A percentile compares a stretch with the other conserved stretches of the same genome.
These are phyloP conservation scores for Panicum virgatum DNA, from an alignment of 202 grass and related monocot species.

Conservation along the genomic window DNA sequence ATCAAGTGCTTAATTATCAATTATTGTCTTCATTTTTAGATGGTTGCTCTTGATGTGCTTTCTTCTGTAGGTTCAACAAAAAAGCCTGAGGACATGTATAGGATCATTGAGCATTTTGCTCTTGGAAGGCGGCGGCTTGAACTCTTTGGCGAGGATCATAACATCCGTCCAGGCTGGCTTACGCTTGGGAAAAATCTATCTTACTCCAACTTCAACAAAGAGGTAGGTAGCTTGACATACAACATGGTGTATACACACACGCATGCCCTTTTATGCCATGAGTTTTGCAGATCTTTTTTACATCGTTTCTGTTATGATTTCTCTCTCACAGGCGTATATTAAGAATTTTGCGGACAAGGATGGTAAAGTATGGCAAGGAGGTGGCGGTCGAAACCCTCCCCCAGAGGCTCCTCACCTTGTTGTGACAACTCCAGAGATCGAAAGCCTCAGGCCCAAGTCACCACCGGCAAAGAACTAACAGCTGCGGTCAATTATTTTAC, in stretches of 20 bases:
- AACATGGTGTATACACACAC: not conserved
- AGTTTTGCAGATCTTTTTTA: conserved; percentile 24
- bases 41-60: not conserved
- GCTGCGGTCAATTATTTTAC: conserved; percentile 26
- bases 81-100: conserved; percentile 96
- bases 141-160: conserved; percentile 97
- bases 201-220: conserved; percentile 89
- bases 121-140: conserved; percentile 89
- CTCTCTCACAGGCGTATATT: conserved; percentile 52
- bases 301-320: conserved; percentile 11
- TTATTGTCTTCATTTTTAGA: not conserved
- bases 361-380: conserved; percentile 93
- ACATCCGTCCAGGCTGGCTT: conserved; percentile 87
- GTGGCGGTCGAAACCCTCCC: conserved; percentile 83
- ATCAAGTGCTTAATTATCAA: conserved; percentile 9
- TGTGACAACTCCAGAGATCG: conserved; percentile 86
- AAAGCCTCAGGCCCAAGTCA: conserved; percentile 78
- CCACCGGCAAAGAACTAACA: conserved; percentile 72
- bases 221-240: conserved; percentile 51
- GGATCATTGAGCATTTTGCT: conserved; percentile 98
- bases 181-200: conserved; percentile 89
- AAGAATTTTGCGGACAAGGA: conserved; percentile 71
- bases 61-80: conserved; percentile 73
- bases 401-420: conserved; percentile 86
- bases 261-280: not conserved